Evolutionary conservation across 2,329 filamentous ascomycete genomes (phyloP).

Genomic region (Verruconis gallopava): DNA sequence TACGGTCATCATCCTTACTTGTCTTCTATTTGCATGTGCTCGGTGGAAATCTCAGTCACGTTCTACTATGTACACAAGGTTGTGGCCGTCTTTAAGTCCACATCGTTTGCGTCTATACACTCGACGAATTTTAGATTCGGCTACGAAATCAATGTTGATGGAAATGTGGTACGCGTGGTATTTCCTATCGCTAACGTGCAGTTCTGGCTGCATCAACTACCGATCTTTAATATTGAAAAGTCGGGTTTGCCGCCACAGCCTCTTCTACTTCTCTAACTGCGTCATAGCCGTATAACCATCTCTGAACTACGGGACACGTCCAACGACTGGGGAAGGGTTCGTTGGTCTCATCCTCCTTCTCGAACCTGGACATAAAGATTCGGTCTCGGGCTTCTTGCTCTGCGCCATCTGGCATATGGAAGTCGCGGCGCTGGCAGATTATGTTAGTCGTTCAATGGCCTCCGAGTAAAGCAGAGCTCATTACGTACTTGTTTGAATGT

Average conservation of each 20-base stretch:
- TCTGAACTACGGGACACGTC: constrained; percentile 25
- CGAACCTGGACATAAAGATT: constrained; percentile 43
- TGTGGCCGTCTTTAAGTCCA: too few species aligned
- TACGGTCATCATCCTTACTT: too few species aligned
- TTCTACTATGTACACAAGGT: too few species aligned
- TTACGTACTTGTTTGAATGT: constrained; percentile 38
- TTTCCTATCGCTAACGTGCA: too few species aligned
- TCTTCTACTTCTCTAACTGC: constrained; percentile 19
- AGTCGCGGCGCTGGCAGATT: constrained; percentile 21
- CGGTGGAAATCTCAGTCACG: too few species aligned
- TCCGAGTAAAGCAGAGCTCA: not conserved
- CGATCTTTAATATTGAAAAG: too few species aligned
- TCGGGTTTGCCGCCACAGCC: constrained; percentile 4
- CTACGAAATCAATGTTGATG: too few species aligned
- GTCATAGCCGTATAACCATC: constrained; percentile 25
- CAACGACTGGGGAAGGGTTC: constrained; percentile 46
- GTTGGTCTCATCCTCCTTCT: constrained; percentile 35
- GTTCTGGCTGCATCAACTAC: too few species aligned
- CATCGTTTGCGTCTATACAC: too few species aligned
- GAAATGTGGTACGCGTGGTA: too few species aligned
- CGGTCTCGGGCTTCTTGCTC: constrained; percentile 32
- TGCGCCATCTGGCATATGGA: constrained; percentile 36
- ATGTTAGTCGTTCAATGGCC: not conserved
- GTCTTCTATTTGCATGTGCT: too few species aligned
- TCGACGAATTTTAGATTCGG: too few species aligned